phyloP scores from a whole-genome alignment of 2,329 filamentous ascomycete species.

The Aspergillus carbonarius region DNA sequence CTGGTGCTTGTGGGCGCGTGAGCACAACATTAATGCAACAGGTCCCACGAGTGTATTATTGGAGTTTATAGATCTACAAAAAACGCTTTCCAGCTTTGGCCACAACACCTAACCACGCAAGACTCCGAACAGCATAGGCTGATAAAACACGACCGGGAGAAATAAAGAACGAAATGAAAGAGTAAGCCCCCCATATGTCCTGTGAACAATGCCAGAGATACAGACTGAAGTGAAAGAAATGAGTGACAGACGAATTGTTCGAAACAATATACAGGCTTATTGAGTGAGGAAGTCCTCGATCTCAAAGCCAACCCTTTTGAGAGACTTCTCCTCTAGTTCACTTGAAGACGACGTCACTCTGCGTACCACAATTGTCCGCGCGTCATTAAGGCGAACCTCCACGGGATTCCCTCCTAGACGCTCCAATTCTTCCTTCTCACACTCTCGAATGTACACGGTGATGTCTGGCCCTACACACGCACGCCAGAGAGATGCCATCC shows the following conservation, averaged over 20 bases:
- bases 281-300: conserved; percentile 67
- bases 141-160: not conserved
- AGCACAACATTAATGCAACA: not conserved
- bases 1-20: not conserved
- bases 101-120: not conserved
- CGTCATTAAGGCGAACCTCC: conserved; percentile 55
- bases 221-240: not conserved
- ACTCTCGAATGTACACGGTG: conserved; percentile 46
- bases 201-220: not conserved
- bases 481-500: conserved; percentile 93
- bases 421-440: conserved; percentile 41
- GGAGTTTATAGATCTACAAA: not conserved
- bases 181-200: not conserved
- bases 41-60: not conserved
- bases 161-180: not conserved
- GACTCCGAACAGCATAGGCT: not conserved
- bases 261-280: conserved; percentile 19
- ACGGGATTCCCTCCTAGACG: conserved; percentile 49
- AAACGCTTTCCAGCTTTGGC: not conserved
- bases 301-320: conserved; percentile 80
- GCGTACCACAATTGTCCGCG: conserved; percentile 54
- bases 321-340: conserved; percentile 64
- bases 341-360: conserved; percentile 33
- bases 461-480: conserved; percentile 76
- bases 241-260: not conserved